Evolutionary conservation across 176 grass and related monocot genomes (phyloP).

Genomic region (Avena atlantica): DNA sequence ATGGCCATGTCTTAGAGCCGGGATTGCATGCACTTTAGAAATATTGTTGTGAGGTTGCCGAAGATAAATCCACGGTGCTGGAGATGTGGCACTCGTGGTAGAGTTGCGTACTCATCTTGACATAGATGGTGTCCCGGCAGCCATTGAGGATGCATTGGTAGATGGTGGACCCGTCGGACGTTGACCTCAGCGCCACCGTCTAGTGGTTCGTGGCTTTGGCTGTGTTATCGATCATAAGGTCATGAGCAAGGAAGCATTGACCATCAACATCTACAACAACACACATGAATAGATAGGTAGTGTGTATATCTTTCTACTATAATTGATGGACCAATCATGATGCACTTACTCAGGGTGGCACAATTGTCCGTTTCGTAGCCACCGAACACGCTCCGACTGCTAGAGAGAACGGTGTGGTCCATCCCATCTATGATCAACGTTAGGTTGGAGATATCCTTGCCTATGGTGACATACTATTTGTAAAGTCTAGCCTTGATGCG

Average conservation of each 20-base stretch:
- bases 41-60: constrained; percentile 24
- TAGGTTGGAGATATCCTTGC: constrained; percentile 17
- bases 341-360: constrained; percentile 39
- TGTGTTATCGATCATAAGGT: background rate
- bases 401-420: constrained; percentile 22
- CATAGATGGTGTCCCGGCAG: background rate
- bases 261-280: background rate
- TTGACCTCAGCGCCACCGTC: background rate
- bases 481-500: constrained; percentile 32
- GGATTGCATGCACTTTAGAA: constrained; percentile 41
- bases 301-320: too few species aligned
- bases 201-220: background rate
- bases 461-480: constrained; percentile 4
- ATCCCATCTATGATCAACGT: constrained; percentile 26
- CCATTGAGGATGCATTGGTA: background rate
- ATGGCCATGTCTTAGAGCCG: too few species aligned
- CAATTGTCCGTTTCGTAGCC: background rate
- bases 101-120: background rate
- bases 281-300: background rate
- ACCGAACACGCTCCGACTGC: background rate
- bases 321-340: background rate
- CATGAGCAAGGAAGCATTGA: background rate
- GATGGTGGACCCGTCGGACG: background rate
- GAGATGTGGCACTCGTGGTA: background rate
- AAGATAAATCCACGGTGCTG: background rate